Evolutionary conservation across 2,329 filamentous ascomycete genomes (phyloP).

Genomic region (Fusarium drepaniforme): DNA sequence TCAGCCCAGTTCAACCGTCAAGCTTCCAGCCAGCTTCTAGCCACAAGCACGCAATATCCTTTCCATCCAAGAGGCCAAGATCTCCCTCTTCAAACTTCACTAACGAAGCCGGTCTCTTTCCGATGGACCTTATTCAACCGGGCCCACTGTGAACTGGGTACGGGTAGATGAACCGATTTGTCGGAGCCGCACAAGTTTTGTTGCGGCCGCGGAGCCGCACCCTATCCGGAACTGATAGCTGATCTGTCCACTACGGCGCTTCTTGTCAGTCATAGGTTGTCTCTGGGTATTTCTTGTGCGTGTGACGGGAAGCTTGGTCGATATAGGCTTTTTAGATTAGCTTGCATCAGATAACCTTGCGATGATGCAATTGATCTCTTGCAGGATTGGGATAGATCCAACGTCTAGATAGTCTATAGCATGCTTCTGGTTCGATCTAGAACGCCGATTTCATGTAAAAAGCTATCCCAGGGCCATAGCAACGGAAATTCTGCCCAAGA

Average conservation of each 20-base stretch:
- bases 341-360: background rate
- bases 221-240: background rate
- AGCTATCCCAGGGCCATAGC: background rate
- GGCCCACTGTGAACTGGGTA: background rate
- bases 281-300: background rate
- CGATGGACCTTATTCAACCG: background rate
- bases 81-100: background rate
- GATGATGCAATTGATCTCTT: background rate
- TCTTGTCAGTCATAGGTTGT: background rate
- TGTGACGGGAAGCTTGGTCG: background rate
- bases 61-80: background rate
- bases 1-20: background rate
- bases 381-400: background rate
- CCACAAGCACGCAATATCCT: background rate
- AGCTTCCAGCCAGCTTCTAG: background rate
- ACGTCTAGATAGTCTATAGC: background rate
- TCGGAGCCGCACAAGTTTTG: background rate
- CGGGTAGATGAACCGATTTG: background rate
- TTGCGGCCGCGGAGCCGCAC: background rate
- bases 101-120: background rate
- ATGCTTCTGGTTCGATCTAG: background rate
- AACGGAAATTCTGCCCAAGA: too few relatives aligned
- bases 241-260: background rate
- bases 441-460: background rate
- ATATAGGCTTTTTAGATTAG: background rate